Base-by-base conservation (phyloP, 2,329 filamentous ascomycete genomes). In the Pleomassaria siparia region DNA sequence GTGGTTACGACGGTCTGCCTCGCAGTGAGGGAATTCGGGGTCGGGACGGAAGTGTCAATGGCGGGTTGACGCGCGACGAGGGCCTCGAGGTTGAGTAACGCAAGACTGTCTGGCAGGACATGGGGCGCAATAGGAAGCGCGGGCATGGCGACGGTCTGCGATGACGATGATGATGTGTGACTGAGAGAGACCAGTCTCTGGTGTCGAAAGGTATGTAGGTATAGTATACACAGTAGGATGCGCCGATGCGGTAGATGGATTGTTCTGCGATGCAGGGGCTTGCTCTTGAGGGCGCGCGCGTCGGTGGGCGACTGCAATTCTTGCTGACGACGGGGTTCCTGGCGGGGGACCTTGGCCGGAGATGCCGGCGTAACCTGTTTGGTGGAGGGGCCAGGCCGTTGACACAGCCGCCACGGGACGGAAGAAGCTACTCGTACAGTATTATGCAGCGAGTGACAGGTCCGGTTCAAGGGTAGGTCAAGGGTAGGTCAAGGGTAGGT, bases 61-160 rank as follows among this genome's bases (percentile, higher is more conserved):
- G 51, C 46, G 43, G 60, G 57, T 44, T 57, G 51, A 40, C 55
- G 63, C 35, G 58, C 28, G 10, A 47, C 42, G 1, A 58, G 51
- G 48, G 49, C 51, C 43, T 54, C 39, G 37, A 50, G 37, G 35
- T 52, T 44, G 37, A 35, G 33, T 43, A 55, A 51, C 49, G 56
- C 60, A 22, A 66, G 56, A 54, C 47, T 56, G 40, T 57, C 54
- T 26, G 58, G 59, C 40, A 57, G 50, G 32, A 58, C 55, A 44
- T 60, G 53, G 41, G 18, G 16, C 18, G 35, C 20, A 32, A 35
- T 25, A 20, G 55, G 59, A 18, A 69, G 51, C 36, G 56, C 63
- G 20, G 66, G 66, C 65, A 67, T 69, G 16, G 35, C 48, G 56
- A 22, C 21, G 15, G 22, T 16, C 49, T 37, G 26, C 32, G 30